These are phyloP conservation scores for Leccinum longicurvipes DNA, from an alignment of 768 basidiomycete species.

Conservation along the genomic window DNA sequence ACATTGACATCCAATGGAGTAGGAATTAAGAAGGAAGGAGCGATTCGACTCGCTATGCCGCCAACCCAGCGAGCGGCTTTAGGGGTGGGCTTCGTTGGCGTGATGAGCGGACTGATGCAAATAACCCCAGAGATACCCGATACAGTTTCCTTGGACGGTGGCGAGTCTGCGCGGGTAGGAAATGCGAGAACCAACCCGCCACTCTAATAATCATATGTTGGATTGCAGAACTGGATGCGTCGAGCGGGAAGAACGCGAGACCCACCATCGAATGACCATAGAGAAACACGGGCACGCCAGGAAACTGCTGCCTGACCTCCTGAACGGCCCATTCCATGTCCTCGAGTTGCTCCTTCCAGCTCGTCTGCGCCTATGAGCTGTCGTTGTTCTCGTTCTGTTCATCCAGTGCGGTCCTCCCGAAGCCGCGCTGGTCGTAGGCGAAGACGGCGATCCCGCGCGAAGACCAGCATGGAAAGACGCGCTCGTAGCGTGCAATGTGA, in stretches of 20 bases:
- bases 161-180: constrained; percentile 40
- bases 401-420: constrained; percentile 71
- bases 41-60: constrained; percentile 41
- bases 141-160: constrained; percentile 35
- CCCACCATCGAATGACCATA: constrained; percentile 80
- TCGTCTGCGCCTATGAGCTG: constrained; percentile 63
- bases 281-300: constrained; percentile 57
- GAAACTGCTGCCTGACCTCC: constrained; percentile 39
- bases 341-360: constrained; percentile 54
- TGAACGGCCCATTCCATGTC: constrained; percentile 71
- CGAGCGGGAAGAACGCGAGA: background rate
- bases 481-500: constrained; percentile 68
- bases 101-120: constrained; percentile 62
- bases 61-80: constrained; percentile 53
- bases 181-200: constrained; percentile 63
- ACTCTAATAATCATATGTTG: constrained; percentile 43
- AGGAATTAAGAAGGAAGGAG: constrained; percentile 53
- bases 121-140: constrained; percentile 60
- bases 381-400: constrained; percentile 48
- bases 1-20: constrained; percentile 52
- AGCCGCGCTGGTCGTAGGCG: constrained; percentile 77
- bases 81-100: constrained; percentile 56
- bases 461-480: constrained; percentile 56
- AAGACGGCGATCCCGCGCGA: constrained; percentile 61
- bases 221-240: background rate